These are phyloP conservation scores for Phytophthora rubi DNA, from an alignment of 352 stramenopile genomes.

Conservation along the genomic window DNA sequence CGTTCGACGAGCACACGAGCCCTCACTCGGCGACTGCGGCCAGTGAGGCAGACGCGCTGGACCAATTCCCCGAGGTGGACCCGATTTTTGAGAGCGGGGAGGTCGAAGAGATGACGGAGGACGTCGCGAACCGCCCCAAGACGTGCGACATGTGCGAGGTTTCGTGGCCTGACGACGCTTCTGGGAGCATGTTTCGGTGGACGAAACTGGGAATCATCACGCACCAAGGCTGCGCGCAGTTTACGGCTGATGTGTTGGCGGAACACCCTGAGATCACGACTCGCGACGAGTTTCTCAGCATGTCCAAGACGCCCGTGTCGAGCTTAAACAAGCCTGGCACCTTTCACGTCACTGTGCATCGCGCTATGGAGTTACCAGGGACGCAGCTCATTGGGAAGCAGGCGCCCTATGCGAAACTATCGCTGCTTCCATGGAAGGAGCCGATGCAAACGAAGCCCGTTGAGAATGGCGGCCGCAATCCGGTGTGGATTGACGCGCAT, in stretches of 20 bases:
- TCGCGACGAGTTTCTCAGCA: slow-evolving; percentile 54
- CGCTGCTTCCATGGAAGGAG: slow-evolving; percentile 86
- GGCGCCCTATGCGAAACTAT: slow-evolving; percentile 76
- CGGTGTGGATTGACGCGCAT: slow-evolving; percentile 73
- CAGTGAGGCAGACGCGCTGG: slow-evolving; percentile 53
- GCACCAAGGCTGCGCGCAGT: slow-evolving; percentile 78
- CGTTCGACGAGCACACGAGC: slow-evolving; percentile 65
- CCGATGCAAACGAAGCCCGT: slow-evolving; percentile 79
- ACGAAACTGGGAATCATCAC: slow-evolving; percentile 61
- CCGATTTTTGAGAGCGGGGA: slow-evolving; percentile 75
- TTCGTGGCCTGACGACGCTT: slow-evolving; percentile 77
- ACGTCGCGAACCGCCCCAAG: slow-evolving; percentile 15
- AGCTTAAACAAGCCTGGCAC: slow-evolving; percentile 70
- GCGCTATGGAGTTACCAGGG: slow-evolving; percentile 74
- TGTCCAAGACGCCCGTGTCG: slow-evolving; percentile 52
- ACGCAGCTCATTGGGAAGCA: slow-evolving; percentile 71
- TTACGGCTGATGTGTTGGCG: slow-evolving; percentile 72
- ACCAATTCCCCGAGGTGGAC: slow-evolving; percentile 70
- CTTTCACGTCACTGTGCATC: slow-evolving; percentile 79
- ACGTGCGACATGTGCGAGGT: slow-evolving; percentile 87
- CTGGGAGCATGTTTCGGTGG: slow-evolving; percentile 61
- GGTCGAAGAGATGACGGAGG: slow-evolving; percentile 52
- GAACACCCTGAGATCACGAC: slow-evolving; percentile 63
- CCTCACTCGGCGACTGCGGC: slow-evolving; percentile 28
- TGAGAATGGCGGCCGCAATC: slow-evolving; percentile 77